Conservation (phyloP, 2,329 filamentous ascomycete species). For the Trichoderma sp. region DNA sequence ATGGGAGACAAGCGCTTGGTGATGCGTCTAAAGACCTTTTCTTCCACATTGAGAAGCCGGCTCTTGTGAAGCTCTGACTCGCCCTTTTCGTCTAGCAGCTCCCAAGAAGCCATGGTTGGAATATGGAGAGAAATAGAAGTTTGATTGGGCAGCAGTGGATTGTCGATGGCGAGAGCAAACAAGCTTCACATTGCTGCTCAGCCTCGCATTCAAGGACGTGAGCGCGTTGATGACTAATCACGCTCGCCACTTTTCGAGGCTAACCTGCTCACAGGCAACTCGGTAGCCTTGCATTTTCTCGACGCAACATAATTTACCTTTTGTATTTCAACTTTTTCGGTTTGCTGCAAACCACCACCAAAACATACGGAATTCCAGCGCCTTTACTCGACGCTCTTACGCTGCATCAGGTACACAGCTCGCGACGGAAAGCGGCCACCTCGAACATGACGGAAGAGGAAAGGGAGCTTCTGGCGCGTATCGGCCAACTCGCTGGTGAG, state of each 20-base stretch:
- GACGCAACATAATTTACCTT: background rate
- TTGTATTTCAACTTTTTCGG: background rate
- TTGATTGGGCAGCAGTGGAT: background rate
- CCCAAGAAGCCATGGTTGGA: constrained; percentile 49
- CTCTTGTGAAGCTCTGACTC: constrained; percentile 84
- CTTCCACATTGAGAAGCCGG: constrained; percentile 84
- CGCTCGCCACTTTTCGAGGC: background rate
- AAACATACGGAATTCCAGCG: background rate
- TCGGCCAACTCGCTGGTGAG: constrained; percentile 50
- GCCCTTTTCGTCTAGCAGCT: constrained; percentile 68
- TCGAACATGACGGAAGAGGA: constrained; percentile 47
- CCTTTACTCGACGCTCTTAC: background rate
- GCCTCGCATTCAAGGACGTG: constrained; percentile 8
- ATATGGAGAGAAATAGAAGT: background rate
- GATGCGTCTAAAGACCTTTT: constrained; percentile 86
- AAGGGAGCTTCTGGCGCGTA: constrained; percentile 52
- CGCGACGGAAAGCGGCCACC: background rate
- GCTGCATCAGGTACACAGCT: background rate
- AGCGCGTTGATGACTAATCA: constrained; percentile 17
- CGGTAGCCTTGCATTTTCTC: constrained; percentile 9
- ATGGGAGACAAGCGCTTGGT: constrained; percentile 74
- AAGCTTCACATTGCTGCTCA: background rate
- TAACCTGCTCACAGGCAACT: background rate
- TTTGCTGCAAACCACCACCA: background rate
- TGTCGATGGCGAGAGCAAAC: background rate